Conservation (phyloP, 208 protist genomes). For the Phytomonas sp. region DNA sequence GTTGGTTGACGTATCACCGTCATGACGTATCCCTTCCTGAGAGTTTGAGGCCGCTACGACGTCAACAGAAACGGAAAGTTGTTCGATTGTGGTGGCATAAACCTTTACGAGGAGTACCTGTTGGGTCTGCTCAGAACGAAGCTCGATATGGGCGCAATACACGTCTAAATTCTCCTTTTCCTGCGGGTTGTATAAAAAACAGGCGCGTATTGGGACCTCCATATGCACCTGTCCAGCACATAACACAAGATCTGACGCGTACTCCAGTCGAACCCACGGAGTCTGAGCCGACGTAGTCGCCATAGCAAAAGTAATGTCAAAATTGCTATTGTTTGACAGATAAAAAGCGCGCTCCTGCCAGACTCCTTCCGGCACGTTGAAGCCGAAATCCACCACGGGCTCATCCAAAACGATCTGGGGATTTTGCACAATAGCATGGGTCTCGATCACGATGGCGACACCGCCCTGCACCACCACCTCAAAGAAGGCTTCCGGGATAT, state of each 20-base stretch:
- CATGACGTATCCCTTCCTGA: background rate
- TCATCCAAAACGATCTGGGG: slow-evolving; percentile 49
- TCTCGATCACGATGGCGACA: slow-evolving; percentile 68
- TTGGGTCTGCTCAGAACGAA: slow-evolving; percentile 41
- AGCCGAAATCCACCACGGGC: slow-evolving; percentile 56
- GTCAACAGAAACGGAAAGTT: slow-evolving; percentile 47
- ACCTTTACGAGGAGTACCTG: slow-evolving; percentile 66
- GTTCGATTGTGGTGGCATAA: slow-evolving; percentile 52
- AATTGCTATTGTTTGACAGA: slow-evolving; percentile 63
- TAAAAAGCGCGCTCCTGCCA: slow-evolving; percentile 55
- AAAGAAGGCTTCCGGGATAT: slow-evolving; percentile 84
- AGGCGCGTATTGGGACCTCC: slow-evolving; percentile 44
- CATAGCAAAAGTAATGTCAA: slow-evolving; percentile 71
- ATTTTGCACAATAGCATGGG: slow-evolving; percentile 73
- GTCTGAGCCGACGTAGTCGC: slow-evolving; percentile 22
- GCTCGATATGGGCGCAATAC: slow-evolving; percentile 39
- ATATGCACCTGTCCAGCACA: slow-evolving; percentile 48
- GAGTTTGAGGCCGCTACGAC: slow-evolving; percentile 19
- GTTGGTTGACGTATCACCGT: background rate
- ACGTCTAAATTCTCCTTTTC: slow-evolving; percentile 13
- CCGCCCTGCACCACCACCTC: slow-evolving; percentile 76
- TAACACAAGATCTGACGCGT: slow-evolving; percentile 26
- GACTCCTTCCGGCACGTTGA: slow-evolving; percentile 48
- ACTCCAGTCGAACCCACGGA: slow-evolving; percentile 47
- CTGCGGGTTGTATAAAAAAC: slow-evolving; percentile 19